Percentiles rank a stretch among this genome's conserved stretches.
phyloP scores from a whole-genome alignment of 2,329 filamentous ascomycete genomes.

The Neoarthrinium moseri region DNA sequence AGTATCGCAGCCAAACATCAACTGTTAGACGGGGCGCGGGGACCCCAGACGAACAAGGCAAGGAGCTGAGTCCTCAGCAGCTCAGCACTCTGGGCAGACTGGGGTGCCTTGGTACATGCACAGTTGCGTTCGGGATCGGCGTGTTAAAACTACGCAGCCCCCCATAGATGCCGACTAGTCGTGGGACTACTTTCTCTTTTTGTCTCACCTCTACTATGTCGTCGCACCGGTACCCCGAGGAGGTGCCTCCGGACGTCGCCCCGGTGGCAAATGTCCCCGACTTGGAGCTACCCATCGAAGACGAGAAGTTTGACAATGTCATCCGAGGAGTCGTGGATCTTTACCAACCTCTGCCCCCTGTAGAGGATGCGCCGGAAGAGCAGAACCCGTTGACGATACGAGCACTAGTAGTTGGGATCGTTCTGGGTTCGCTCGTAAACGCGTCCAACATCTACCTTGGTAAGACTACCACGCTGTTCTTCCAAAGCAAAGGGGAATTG shows the following conservation, averaged over 20 bases:
- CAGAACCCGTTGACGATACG: constrained; percentile 48
- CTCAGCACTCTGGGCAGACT: no score
- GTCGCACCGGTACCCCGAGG: not conserved
- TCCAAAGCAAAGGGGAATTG: no score
- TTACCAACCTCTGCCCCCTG: constrained; percentile 37
- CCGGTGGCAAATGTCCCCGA: not conserved
- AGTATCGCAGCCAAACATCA: no score
- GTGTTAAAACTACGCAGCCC: no score
- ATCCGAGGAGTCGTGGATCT: constrained; percentile 28
- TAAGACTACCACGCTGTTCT: constrained; percentile 17
- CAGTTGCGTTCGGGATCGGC: no score
- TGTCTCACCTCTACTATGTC: not conserved
- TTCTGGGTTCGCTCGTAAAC: constrained; percentile 54
- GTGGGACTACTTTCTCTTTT: no score
- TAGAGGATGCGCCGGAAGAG: constrained; percentile 29
- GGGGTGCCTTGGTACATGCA: no score
- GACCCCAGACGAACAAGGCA: no score
- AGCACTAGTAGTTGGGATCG: constrained; percentile 49
- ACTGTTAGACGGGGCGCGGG: no score
- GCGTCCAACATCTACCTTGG: constrained; percentile 59
- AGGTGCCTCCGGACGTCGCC: not conserved
- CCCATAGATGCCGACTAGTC: no score
- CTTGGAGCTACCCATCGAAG: not conserved
- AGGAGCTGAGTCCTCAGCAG: no score
- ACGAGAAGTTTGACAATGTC: not conserved